Base-by-base conservation (phyloP, 768 basidiomycete genomes). In the Tricholoma matsutake region DNA sequence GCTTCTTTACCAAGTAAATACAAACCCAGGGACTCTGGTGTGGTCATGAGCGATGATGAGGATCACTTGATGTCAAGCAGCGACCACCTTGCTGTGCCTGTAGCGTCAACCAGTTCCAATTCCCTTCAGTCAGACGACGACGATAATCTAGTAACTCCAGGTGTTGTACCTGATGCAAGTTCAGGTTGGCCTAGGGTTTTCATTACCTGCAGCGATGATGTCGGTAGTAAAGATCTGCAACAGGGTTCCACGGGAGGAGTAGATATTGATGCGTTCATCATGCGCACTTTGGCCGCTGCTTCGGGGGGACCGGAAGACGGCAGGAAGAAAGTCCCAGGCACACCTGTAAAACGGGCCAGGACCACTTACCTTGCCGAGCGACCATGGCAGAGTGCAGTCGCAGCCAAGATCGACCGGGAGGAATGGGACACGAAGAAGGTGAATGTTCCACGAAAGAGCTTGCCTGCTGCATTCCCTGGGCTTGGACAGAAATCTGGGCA, bases 351-450 rank as follows among this genome's bases (percentile, higher is more conserved):
- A 79, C 86, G 81, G 68, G 71, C 79, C 60, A 87, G 87, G 73
- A 86, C 83, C 20, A 79, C 81, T 41, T 79, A 83, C 67, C 74
- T 87, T 35, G 76, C 79, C 29, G 82, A 84, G 54, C 79, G 90
- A 9, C 89, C 87, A 4, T 92, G 90, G 90, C 90, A 91, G 71
- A 92, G 91, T 68, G 90, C 90, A 3, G 82, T 92, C 18, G 82
- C 90, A 13, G 72, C 80, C 64, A 91, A 88, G 71, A 84, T 91
- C 53, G 86, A 84, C 3, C 73, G 78, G 29, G 79, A 82, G 31
- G 77, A 80, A 35, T 83, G 82, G 68, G 73, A 75, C 22, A 74
- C 73, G 28, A 79, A 75, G 64, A 81, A 81, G 63, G 76, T 71
- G 34, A 83, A 82, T 70, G 77, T 72, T 34, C 85, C 85, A 18